Base-by-base conservation (phyloP, 768 basidiomycete genomes). In the Boletus rubescentipes region DNA sequence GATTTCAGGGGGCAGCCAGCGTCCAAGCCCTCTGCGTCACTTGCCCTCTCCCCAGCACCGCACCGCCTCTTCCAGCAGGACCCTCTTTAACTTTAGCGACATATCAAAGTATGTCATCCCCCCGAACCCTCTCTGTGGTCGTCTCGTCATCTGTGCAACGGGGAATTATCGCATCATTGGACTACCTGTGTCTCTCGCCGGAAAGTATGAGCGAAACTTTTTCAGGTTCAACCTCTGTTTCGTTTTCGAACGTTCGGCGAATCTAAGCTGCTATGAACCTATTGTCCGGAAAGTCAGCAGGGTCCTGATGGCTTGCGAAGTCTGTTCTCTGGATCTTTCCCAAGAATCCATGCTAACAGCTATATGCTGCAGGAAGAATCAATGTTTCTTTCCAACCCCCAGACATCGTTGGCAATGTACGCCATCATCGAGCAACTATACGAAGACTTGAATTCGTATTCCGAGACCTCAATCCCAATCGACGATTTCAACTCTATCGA, bases 371-470 rank as follows among this genome's bases (percentile, higher is more conserved):
- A 93, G 91, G 84, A 93, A 78, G 95, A 98, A 71, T 92, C 93
- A 0, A 78, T 77, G 15, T 97, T 96, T 67, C 77, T 99, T 32
- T 96, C 95, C 1, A 84, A 83, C 9, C 76, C 86, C 0, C 71
- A 79, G 40, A 86, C 84, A 4, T 85, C 86, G 1, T 75, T 80
- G 35, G 79, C 84, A 4, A 81, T 93, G 31, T 82, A 88, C 65
- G 82, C 87, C 15, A 91, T 98, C 47, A 82, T 98, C 20, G 96
- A 99, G 71, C 95, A 98, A 65, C 78, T 99, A 2, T 98, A 94
- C 61, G 95, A 98, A 65, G 97, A 99, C 62, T 74, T 99, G 61
- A 98, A 98, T 71, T 95, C 93, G 9, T 98, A 96, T 72, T 93
- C 93, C 1, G 96, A 98, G 73, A 94, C 96, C 2, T 93, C 91